Conservation (phyloP, 2,329 filamentous ascomycete genomes). For the Aspergillus neoniger region DNA sequence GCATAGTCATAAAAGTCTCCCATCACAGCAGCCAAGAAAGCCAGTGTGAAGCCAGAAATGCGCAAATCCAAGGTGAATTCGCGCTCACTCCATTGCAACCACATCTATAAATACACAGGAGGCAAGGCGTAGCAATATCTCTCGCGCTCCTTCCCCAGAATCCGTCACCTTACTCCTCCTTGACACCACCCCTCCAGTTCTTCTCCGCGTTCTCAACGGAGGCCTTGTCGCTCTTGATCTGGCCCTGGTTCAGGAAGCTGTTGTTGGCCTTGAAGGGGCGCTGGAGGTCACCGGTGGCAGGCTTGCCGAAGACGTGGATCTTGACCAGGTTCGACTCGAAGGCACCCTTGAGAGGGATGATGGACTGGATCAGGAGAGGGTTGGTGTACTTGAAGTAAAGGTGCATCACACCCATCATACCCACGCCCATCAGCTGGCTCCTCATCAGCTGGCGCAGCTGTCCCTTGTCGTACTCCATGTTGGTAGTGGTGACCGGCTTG, state of each 20-base stretch:
- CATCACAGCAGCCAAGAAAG: neutral
- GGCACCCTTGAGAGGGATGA: slow-evolving; percentile 94
- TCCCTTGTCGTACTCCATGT: slow-evolving; percentile 88
- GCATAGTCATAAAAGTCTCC: slow-evolving; percentile 1
- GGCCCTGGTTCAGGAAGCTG: slow-evolving; percentile 73
- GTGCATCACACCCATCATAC: slow-evolving; percentile 99
- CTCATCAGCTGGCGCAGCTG: slow-evolving; percentile 87
- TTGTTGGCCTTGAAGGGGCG: slow-evolving; percentile 87
- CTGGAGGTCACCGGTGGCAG: slow-evolving; percentile 87
- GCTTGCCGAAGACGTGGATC: slow-evolving; percentile 86
- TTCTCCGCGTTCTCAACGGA: slow-evolving; percentile 57
- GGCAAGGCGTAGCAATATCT: slow-evolving; percentile 9
- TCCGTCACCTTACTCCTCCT: slow-evolving; percentile 47
- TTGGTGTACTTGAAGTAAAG: slow-evolving; percentile 99
- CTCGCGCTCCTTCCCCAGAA: neutral
- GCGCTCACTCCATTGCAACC: slow-evolving; percentile 8
- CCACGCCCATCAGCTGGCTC: slow-evolving; percentile 90
- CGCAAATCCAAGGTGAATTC: slow-evolving; percentile 3
- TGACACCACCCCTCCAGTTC: slow-evolving; percentile 53
- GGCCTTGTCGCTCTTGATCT: slow-evolving; percentile 90
- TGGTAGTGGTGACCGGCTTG: slow-evolving; percentile 94
- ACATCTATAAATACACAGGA: slow-evolving; percentile 23
- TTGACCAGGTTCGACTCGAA: slow-evolving; percentile 95
- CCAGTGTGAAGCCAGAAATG: neutral
- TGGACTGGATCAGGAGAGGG: slow-evolving; percentile 96